Base-by-base conservation (phyloP, 2,329 filamentous ascomycete genomes). In the Parastagonospora avenae region DNA sequence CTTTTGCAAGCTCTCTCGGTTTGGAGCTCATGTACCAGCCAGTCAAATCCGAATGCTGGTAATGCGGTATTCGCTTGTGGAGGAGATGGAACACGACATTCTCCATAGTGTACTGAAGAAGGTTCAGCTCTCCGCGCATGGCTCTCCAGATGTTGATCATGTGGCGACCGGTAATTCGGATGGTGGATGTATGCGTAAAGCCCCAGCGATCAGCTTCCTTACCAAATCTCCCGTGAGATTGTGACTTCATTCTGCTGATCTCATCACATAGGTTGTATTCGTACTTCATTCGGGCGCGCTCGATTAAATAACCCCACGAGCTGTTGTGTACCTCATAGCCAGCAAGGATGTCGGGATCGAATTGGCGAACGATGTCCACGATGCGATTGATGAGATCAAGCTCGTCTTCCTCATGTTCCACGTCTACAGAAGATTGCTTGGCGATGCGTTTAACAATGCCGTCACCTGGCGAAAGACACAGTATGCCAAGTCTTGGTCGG, bases 81-180 rank as follows among this genome's bases (percentile, higher is more conserved):
- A 99, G 81, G 1, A 97, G 74, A 74, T 97, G 92, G 78, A 95
- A 97, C 0, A 86, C 90, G 4, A 97, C 91, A 64, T 96, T 97
- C 73, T 97, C 94, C 85, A 97, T 89, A 0, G 90, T 96, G 68
- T 99, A 97, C 68, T 97, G 92, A 9, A 96, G 81, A 27, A 99
- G 77, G 61, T 92, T 95, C 27, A 99, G 76, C 74, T 97, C 93
- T n/a, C 88, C 85, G 50, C 91, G 85, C 92, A 99, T 97, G 0
- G 92, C 92, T 63, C 93, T 85, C 92, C 94, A 97, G 39, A 97
- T 89, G 62, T 97, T 97, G 77, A 99, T 92, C 81, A 96, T 91
- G 69, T 97, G 93, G 54, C 94, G 84, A 4, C 94, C 94, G 0
- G 92, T 97, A n/a, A 99, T 85, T 49, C 87, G 86, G 60, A 97